phyloP scores from a whole-genome alignment of 208 protist species.

The Leishmania braziliensis region DNA sequence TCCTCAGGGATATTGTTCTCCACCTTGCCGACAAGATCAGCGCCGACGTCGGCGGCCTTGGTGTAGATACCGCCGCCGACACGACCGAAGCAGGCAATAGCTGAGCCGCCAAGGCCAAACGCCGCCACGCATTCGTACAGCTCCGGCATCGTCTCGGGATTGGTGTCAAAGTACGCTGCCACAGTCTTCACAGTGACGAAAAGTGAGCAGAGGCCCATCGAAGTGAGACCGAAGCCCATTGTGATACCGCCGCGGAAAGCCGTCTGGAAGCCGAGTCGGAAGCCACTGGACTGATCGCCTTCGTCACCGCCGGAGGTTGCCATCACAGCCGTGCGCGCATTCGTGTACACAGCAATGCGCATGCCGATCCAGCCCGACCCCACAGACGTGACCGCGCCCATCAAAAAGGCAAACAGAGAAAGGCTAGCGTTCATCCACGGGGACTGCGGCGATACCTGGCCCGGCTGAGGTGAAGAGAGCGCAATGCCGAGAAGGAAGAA shows the following conservation, averaged over 20 bases:
- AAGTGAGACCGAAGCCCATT: constrained; percentile 90
- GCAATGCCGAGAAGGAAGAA: constrained; percentile 80
- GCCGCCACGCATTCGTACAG: constrained; percentile 90
- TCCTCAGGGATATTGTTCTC: constrained; percentile 96
- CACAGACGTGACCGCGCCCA: constrained; percentile 79
- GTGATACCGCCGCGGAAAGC: constrained; percentile 89
- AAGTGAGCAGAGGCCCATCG: constrained; percentile 78
- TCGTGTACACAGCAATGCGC: constrained; percentile 91
- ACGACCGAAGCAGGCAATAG: constrained; percentile 96
- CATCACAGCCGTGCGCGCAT: constrained; percentile 84
- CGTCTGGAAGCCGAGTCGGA: constrained; percentile 72
- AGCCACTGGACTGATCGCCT: constrained; percentile 54
- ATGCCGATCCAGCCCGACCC: constrained; percentile 89
- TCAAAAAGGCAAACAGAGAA: constrained; percentile 71
- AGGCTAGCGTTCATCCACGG: constrained; percentile 72
- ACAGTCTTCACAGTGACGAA: constrained; percentile 76
- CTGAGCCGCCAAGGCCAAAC: constrained; percentile 96
- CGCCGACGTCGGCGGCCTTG: constrained; percentile 96
- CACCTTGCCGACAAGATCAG: constrained; percentile 96
- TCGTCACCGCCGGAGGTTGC: constrained; percentile 67
- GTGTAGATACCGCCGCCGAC: constrained; percentile 97
- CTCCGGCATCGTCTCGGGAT: constrained; percentile 41
- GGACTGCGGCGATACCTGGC: constrained; percentile 19
- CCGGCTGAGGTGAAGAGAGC: constrained; percentile 47
- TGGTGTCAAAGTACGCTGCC: constrained; percentile 59